Conservation (phyloP, 192 early-diverging fungal genomes). For the Coemansia sp. region DNA sequence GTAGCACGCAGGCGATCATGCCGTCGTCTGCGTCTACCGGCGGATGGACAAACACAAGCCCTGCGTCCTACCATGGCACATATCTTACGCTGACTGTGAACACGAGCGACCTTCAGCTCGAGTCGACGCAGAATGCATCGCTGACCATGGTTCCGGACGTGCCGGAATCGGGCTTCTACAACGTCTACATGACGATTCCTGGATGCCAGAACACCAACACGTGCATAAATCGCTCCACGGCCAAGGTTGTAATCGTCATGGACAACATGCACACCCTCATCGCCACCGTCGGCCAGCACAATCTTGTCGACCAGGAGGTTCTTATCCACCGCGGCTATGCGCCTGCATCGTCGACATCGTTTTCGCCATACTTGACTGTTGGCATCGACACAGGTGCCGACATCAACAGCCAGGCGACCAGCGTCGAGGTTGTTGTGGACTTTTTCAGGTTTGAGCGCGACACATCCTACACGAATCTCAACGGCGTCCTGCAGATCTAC, state of each 20-base stretch:
- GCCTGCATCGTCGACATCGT: slow-evolving; percentile 47
- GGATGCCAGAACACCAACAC: slow-evolving; percentile 59
- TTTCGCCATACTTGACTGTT: slow-evolving; percentile 56
- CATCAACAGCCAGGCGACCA: slow-evolving; percentile 20
- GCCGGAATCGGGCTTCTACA: slow-evolving; percentile 63
- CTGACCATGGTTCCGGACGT: slow-evolving; percentile 55
- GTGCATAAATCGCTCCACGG: slow-evolving; percentile 36
- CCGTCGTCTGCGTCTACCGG: slow-evolving; percentile 28
- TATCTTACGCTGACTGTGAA: slow-evolving; percentile 37
- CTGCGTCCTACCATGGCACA: slow-evolving; percentile 35
- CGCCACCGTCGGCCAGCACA: slow-evolving; percentile 51
- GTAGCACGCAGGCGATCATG: slow-evolving; percentile 21
- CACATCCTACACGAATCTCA: slow-evolving; percentile 40
- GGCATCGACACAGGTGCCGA: slow-evolving; percentile 22
- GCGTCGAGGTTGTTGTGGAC: slow-evolving; percentile 44
- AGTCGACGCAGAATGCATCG: slow-evolving; percentile 15
- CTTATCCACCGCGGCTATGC: slow-evolving; percentile 56
- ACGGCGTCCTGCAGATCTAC: slow-evolving; percentile 41
- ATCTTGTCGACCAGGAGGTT: slow-evolving; percentile 42
- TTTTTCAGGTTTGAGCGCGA: slow-evolving; percentile 40
- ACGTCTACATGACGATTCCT: slow-evolving; percentile 58
- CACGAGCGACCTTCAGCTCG: slow-evolving; percentile 21
- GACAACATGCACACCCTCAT: slow-evolving; percentile 20
- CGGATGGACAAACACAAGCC: slow-evolving; percentile 32
- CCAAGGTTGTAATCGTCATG: slow-evolving; percentile 24